A percentile compares a stretch with the other conserved stretches of the same genome.
phyloP scores from a whole-genome alignment of 805 yeast genomes.

The Soucietia sequanensis region DNA sequence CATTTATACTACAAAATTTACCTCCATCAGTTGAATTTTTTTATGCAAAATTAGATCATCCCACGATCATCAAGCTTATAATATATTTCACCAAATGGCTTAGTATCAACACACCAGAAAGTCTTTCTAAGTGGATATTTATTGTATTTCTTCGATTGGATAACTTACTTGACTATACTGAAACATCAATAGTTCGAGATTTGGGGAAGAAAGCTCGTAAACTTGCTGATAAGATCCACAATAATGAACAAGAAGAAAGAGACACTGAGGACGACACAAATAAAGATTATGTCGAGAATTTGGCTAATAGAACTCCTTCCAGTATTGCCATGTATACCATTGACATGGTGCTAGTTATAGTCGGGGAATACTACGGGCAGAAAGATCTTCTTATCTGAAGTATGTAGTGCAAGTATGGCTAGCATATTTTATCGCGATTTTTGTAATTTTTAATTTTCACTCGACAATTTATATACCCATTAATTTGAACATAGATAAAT shows the following conservation, averaged over 20 bases:
- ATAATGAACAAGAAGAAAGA: constrained; percentile 1
- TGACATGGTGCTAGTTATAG: constrained; percentile 30
- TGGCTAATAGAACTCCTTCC: constrained; percentile 3
- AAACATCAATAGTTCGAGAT: constrained; percentile 32
- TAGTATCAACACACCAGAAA: constrained; percentile 23
- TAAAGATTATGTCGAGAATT: too few species aligned
- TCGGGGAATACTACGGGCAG: constrained; percentile 35
- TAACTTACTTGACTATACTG: constrained; percentile 29
- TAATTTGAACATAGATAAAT: too few species aligned
- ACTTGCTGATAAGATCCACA: constrained; percentile 15
- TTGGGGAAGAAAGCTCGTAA: constrained; percentile 39
- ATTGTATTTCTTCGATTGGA: constrained; percentile 34
- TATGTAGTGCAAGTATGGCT: too few species aligned
- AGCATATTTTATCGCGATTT: too few species aligned
- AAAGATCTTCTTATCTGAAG: constrained; percentile 27
- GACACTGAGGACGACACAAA: too few species aligned
- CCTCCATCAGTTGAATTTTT: constrained; percentile 28
- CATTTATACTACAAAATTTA: constrained; percentile 21
- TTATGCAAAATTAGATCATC: constrained; percentile 22
- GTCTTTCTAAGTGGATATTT: constrained; percentile 37
- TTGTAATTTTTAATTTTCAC: too few species aligned
- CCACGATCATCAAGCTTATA: constrained; percentile 32
- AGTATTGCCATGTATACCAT: constrained; percentile 20
- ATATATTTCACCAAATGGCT: constrained; percentile 39
- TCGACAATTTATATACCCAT: too few species aligned